Evolutionary conservation across 192 early-diverging fungal species (phyloP).

Genomic region (Mortierella hygrophila): DNA sequence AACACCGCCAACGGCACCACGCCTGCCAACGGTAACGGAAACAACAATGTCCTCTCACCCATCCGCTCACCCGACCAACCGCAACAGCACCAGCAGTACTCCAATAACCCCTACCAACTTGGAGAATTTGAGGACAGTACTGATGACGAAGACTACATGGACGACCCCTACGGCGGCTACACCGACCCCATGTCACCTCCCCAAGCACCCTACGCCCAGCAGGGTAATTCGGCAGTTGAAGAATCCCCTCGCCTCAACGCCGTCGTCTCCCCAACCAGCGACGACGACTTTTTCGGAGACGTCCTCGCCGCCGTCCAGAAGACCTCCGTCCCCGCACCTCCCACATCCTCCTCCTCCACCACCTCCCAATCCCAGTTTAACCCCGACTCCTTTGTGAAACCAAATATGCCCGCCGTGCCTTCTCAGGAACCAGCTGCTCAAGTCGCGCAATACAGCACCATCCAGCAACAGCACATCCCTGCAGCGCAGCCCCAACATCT

Average conservation of each 20-base stretch:
- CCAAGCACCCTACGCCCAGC: not conserved
- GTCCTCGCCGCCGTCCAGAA: conserved; percentile 39
- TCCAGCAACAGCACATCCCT: conserved; percentile 34
- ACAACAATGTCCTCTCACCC: conserved; percentile 4
- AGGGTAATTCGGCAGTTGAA: not conserved
- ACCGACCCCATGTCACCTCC: not conserved
- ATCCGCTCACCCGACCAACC: conserved; percentile 21
- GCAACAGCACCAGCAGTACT: not conserved
- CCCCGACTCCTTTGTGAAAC: not conserved
- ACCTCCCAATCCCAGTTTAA: not conserved
- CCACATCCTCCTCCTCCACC: not conserved
- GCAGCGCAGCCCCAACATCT: conserved; percentile 28
- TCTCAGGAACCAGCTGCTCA: not conserved
- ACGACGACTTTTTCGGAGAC: conserved; percentile 29
- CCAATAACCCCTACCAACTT: not conserved
- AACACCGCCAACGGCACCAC: not conserved
- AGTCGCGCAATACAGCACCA: conserved; percentile 1
- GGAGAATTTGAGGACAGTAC: not conserved
- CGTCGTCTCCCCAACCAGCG: not conserved
- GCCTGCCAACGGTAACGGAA: not conserved
- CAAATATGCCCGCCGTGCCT: conserved; percentile 29
- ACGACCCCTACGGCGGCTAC: not conserved
- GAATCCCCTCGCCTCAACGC: conserved; percentile 15
- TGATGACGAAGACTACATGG: not conserved
- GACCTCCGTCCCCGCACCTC: conserved; percentile 1